Conservation (phyloP, 2,329 filamentous ascomycete genomes). For the Pseudocercospora fuligena region DNA sequence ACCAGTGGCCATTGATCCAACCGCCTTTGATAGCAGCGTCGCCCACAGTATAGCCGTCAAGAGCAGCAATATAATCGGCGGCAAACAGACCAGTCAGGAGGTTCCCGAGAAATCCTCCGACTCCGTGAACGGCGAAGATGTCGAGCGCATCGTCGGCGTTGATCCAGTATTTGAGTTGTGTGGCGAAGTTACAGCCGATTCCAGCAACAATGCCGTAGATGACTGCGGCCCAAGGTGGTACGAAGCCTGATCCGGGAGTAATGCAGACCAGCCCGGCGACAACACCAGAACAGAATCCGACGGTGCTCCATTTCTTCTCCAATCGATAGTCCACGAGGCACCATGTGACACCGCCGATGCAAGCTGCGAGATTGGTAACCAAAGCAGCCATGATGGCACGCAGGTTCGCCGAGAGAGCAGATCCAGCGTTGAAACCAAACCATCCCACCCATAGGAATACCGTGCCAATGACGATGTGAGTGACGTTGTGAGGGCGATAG, state of each 20-base stretch:
- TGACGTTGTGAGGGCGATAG: constrained; percentile 91
- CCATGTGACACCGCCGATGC: constrained; percentile 85
- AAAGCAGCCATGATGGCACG: constrained; percentile 85
- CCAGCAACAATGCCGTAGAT: constrained; percentile 79
- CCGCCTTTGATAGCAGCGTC: constrained; percentile 70
- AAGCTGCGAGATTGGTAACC: constrained; percentile 84
- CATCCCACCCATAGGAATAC: constrained; percentile 95
- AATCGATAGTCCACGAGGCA: constrained; percentile 86
- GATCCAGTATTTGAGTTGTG: constrained; percentile 85
- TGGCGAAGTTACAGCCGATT: constrained; percentile 82
- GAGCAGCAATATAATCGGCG: constrained; percentile 79
- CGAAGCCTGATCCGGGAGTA: constrained; percentile 84
- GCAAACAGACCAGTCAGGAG: constrained; percentile 82
- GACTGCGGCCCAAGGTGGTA: constrained; percentile 82
- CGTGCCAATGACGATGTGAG: constrained; percentile 88
- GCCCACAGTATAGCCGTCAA: constrained; percentile 76
- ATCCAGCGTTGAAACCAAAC: constrained; percentile 98
- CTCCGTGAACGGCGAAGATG: constrained; percentile 82
- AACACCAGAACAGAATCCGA: constrained; percentile 90
- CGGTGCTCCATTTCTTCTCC: constrained; percentile 89
- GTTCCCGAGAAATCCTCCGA: constrained; percentile 80
- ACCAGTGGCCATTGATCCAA: constrained; percentile 83
- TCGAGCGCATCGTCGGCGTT: constrained; percentile 83
- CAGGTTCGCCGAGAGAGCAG: constrained; percentile 75
- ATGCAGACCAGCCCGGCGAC: constrained; percentile 87